These are phyloP conservation scores for Aurantiochytrium sp. DNA, from an alignment of 108 stramenopile genomes.

Conservation along the genomic window DNA sequence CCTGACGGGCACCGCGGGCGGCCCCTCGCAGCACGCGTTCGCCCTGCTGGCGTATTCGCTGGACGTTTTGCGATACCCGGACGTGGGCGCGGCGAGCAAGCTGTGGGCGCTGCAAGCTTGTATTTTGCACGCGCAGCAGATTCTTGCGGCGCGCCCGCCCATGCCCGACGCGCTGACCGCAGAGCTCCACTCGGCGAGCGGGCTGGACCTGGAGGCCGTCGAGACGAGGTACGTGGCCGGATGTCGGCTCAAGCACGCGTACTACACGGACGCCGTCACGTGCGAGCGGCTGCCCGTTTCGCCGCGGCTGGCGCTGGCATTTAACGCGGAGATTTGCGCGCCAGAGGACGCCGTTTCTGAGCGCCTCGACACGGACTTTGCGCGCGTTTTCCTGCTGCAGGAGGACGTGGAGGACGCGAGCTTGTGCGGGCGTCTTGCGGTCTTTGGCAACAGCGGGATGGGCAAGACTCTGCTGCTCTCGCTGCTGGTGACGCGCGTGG, in stretches of 20 bases:
- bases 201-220: neutral
- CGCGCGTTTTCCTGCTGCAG: neutral
- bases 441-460: neutral
- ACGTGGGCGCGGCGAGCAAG: neutral
- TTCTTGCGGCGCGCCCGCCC: neutral
- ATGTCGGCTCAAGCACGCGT: neutral
- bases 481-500: neutral
- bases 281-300: neutral
- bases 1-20: neutral
- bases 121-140: neutral
- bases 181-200: neutral
- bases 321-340: neutral
- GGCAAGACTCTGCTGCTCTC: neutral
- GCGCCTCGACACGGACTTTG: neutral
- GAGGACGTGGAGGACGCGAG: neutral
- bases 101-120: slow-evolving; percentile 2
- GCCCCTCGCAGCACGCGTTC: neutral
- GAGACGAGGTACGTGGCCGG: neutral
- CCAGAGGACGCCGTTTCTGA: neutral
- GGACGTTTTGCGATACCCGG: neutral
- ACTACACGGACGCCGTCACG: neutral
- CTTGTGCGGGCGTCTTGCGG: neutral
- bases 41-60: neutral
- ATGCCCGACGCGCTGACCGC: no score
- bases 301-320: neutral